Conservation (phyloP, 257 asterid species). For the Pogostemon cablin region DNA sequence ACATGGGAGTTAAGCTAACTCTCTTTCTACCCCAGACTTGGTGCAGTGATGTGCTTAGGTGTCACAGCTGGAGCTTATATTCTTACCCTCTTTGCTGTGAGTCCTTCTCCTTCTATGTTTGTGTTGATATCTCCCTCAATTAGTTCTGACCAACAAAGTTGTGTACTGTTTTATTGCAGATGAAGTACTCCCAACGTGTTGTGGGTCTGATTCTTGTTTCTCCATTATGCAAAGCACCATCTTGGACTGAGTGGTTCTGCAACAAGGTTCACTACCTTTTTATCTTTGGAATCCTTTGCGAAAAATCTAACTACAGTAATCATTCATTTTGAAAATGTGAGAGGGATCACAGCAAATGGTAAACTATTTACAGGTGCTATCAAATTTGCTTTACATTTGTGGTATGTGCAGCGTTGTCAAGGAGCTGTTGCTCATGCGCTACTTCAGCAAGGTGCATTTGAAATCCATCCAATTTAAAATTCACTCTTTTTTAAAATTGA, state of each 20-base stretch:
- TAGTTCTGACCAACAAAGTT: conserved; percentile 26
- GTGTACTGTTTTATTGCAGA: conserved; percentile 47
- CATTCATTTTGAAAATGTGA: conserved; percentile 3
- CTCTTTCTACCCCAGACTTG: conserved; percentile 59
- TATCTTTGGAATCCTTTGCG: neutral
- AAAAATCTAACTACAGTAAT: conserved; percentile 5
- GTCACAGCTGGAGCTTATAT: conserved; percentile 96
- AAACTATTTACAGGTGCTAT: conserved; percentile 69
- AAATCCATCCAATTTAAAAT: neutral
- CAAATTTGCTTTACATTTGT: conserved; percentile 85
- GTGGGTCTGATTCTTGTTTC: conserved; percentile 94
- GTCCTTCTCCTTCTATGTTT: conserved; percentile 37
- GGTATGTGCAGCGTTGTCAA: conserved; percentile 88
- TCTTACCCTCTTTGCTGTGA: conserved; percentile 88
- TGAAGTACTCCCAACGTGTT: conserved; percentile 71
- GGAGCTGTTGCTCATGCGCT: conserved; percentile 88
- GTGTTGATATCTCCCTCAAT: conserved; percentile 26
- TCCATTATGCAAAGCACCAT: conserved; percentile 91
- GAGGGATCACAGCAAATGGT: conserved; percentile 1
- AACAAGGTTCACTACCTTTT: conserved; percentile 66
- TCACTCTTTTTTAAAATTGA: conserved; percentile 2
- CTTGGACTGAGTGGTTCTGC: conserved; percentile 97
- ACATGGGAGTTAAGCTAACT: conserved; percentile 27
- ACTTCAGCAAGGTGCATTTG: conserved; percentile 84
- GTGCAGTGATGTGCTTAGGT: conserved; percentile 94